Base-by-base conservation (phyloP, 148 eudicot species). In the Fallopia convolvulus region DNA sequence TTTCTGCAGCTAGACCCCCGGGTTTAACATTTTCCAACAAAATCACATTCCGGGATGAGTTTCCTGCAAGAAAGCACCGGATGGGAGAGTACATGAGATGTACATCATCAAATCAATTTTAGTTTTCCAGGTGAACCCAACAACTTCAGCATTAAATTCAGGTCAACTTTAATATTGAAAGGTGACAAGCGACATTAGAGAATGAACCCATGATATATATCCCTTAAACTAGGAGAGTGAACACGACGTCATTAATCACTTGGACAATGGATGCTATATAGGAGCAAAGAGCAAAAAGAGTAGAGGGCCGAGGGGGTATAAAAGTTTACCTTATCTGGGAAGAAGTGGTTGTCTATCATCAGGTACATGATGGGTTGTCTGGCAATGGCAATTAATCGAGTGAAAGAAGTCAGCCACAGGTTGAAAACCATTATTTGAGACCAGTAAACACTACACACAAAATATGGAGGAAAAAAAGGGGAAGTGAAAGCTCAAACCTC, bases 341-440 rank as follows among this genome's bases (percentile, higher is more conserved):
- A 94, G 97, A 83, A 94, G 97, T 18, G 94, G 97, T 79, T 83
- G 81, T 85, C 93, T 89, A 55, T 92, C 98, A 86, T 92, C 92
- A 74, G 83, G 77, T 49, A 89, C 87, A 76, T 79, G 93, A 82
- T 94, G 97, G 79, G 79, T 89, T 60, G 92, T 89, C 98, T 94
- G 90, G 6, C 76, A 80, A 80, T 56, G 47, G 44, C 63, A 81
- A 76, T 50, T 42, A 44, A 55, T 40, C 7, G n/a, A 21, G 48
- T 39, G 40, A 50, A 49, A 48, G 36, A 23, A 61, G 39, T 61
- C 15, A 61, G 17, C 70, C 39, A 61, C 11, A 61, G 10, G 70
- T 15, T 2, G 5, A n/a, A 32, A 68, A 13, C 46, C n/a, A 30
- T 47, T 26, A 12, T 47, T 40, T 44, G 26, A 47, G n/a, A 21